These are phyloP conservation scores for Hibiscus tridactylites DNA, from an alignment of 345 rosid genomes.

Conservation along the genomic window DNA sequence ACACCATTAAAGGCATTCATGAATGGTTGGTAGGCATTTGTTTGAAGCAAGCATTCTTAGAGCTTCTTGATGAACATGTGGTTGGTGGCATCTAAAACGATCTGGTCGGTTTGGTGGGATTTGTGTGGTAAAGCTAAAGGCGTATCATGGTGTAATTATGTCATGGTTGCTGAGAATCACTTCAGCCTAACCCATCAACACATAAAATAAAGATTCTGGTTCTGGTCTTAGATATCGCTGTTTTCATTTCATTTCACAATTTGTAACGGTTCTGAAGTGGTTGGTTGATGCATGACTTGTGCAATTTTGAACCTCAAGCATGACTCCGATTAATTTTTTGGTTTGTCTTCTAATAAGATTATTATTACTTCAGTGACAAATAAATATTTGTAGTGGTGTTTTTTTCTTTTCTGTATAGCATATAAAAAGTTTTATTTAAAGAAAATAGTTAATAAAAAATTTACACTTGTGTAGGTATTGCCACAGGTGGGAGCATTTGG, in stretches of 20 bases:
- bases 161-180: no score
- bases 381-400: not conserved
- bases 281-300: not conserved
- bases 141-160: no score
- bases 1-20: not conserved
- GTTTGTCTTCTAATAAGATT: not conserved
- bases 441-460: not conserved
- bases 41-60: no score
- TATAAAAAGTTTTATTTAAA: not conserved
- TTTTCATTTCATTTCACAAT: not conserved
- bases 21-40: not conserved
- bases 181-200: not conserved
- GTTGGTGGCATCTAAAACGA: no score
- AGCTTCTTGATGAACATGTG: no score
- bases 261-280: no score
- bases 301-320: slow-evolving; percentile 1
- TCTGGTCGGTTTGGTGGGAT: no score
- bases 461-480: slow-evolving; percentile 37
- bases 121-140: no score
- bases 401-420: not conserved
- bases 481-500: slow-evolving; percentile 68
- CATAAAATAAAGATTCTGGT: not conserved
- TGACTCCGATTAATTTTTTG: not conserved
- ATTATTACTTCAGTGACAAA: not conserved
- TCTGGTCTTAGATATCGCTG: not conserved